Conservation (phyloP, 73 alveolate species). For the Diophrys sp. region DNA sequence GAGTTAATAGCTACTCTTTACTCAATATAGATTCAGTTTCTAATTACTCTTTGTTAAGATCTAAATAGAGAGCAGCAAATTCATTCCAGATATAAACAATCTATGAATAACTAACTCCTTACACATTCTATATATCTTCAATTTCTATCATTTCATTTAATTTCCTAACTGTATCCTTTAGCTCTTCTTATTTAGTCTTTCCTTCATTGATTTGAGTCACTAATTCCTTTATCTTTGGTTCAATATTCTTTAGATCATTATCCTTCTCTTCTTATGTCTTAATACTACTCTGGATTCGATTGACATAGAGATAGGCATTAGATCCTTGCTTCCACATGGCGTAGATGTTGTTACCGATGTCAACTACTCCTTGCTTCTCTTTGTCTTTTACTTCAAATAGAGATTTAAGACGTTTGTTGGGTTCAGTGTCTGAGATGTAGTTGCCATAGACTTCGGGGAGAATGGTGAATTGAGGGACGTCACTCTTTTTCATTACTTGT, state of each 20-base stretch:
- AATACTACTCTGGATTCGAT: too few species aligned
- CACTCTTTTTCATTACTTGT: conserved; percentile 6
- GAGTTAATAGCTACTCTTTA: background rate
- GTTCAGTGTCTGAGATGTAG: background rate
- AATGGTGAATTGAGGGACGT: conserved; percentile 5
- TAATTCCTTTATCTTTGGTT: background rate
- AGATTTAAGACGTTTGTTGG: background rate
- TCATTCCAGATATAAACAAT: background rate
- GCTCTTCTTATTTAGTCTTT: background rate
- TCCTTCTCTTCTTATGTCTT: background rate
- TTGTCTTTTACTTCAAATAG: background rate
- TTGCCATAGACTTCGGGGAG: conserved; percentile 31
- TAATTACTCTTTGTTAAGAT: background rate
- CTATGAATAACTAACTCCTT: background rate
- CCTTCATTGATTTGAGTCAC: background rate
- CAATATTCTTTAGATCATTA: background rate
- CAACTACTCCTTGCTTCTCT: background rate
- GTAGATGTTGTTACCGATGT: background rate
- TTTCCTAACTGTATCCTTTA: background rate
- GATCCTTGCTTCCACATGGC: background rate
- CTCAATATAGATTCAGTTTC: background rate
- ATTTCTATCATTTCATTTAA: background rate
- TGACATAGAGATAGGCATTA: background rate
- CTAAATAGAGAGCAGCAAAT: background rate
- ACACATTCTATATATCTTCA: background rate